phyloP scores from a whole-genome alignment of 495 filamentous ascomycete species.

The Terfezia boudieri region DNA sequence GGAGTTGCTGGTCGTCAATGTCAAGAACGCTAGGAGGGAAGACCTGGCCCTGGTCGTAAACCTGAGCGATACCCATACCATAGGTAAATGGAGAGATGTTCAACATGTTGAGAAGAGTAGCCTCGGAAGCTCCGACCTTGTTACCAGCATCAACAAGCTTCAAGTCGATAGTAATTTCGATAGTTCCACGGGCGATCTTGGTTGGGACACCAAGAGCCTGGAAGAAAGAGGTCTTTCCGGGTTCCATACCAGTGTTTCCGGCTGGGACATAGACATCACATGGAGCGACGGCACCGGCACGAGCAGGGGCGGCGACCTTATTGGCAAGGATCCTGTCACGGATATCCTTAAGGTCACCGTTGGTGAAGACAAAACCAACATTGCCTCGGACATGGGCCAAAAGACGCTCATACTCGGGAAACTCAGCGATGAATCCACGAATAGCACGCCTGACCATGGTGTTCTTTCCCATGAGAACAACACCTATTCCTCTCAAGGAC shows the following conservation, averaged over 20 bases:
- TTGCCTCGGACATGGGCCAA: constrained; percentile 92
- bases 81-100: constrained; percentile 99
- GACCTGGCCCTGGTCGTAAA: constrained; percentile 88
- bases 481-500: constrained; percentile 63
- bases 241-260: constrained; percentile 99
- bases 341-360: constrained; percentile 70
- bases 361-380: constrained; percentile 99
- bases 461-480: constrained; percentile 99
- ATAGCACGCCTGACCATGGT: constrained; percentile 98
- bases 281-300: constrained; percentile 89
- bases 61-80: constrained; percentile 84
- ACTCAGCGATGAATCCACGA: constrained; percentile 76
- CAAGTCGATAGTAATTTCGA: constrained; percentile 96
- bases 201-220: constrained; percentile 99
- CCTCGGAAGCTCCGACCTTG: constrained; percentile 98
- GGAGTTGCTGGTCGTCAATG: constrained; percentile 77
- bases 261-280: constrained; percentile 77
- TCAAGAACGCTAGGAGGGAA: constrained; percentile 72
- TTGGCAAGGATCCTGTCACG: constrained; percentile 89
- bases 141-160: constrained; percentile 82
- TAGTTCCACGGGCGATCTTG: constrained; percentile 99
- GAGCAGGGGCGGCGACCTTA: constrained; percentile 88
- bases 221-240: constrained; percentile 99
- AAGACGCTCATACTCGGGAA: constrained; percentile 92
- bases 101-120: constrained; percentile 94